phyloP scores from a whole-genome alignment of 2,329 filamentous ascomycete genomes.

The Sordariomycetes sp. region DNA sequence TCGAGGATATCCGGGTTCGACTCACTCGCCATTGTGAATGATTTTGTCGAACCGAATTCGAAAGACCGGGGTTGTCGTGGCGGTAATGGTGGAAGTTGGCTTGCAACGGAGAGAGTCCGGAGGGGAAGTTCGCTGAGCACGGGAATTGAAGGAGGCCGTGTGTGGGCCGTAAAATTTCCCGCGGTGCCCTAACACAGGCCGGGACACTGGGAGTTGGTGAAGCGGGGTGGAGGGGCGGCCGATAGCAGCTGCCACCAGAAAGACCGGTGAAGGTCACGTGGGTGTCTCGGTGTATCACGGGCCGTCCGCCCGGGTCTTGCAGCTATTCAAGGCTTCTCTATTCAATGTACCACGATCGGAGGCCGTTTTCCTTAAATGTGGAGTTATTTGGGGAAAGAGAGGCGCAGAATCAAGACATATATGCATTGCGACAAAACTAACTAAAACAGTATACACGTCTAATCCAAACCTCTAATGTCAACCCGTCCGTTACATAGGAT shows the following conservation, averaged over 20 bases:
- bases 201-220: not conserved
- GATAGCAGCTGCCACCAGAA: not conserved
- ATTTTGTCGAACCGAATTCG: conserved; percentile 1
- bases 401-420: not conserved
- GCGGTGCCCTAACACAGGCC: conserved; percentile 3
- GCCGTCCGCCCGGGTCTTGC: not conserved
- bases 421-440: not conserved
- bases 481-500: not conserved
- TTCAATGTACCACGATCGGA: not conserved
- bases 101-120: not conserved
- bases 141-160: conserved; percentile 4
- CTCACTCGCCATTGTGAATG: conserved; percentile 6
- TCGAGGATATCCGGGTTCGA: not conserved
- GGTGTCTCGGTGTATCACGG: not conserved
- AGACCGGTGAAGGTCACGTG: not conserved
- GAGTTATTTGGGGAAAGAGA: too few species aligned
- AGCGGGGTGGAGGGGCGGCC: conserved; percentile 1
- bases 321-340: not conserved
- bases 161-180: conserved; percentile 5
- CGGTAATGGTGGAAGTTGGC: not conserved
- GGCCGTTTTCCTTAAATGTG: too few species aligned
- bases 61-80: conserved; percentile 1
- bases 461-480: not conserved
- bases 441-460: not conserved
- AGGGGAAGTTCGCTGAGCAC: not conserved